A percentile compares a stretch with the other conserved stretches of the same genome.
Evolutionary conservation across 768 basidiomycete genomes (phyloP).

Genomic region (Leccinum boreale): DNA sequence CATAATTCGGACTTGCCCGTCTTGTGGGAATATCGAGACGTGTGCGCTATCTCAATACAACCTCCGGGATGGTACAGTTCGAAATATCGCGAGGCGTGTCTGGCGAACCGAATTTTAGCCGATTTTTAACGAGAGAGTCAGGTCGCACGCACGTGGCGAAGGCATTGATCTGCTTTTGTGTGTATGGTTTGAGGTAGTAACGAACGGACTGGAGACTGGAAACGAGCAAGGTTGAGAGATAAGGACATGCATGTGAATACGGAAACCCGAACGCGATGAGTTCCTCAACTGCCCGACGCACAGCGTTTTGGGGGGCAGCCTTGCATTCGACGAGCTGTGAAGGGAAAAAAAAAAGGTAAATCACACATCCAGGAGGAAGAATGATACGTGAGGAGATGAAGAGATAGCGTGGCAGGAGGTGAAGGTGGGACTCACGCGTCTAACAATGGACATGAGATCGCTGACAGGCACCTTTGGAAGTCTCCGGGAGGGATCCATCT

Average conservation of each 20-base stretch:
- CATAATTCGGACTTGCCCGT: constrained; percentile 90
- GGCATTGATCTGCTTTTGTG: constrained; percentile 84
- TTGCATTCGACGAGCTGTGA: constrained; percentile 59
- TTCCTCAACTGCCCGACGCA: constrained; percentile 73
- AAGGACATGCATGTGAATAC: constrained; percentile 9
- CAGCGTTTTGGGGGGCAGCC: constrained; percentile 51
- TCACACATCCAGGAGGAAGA: constrained; percentile 21
- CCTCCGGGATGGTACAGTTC: constrained; percentile 83
- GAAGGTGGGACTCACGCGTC: constrained; percentile 58
- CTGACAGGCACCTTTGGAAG: constrained; percentile 72
- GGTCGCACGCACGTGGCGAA: constrained; percentile 78
- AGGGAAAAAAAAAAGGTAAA: constrained; percentile 10
- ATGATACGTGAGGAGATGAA: constrained; percentile 22
- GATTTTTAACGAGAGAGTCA: constrained; percentile 24
- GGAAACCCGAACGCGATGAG: constrained; percentile 62
- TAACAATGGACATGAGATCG: constrained; percentile 67
- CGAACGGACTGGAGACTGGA: constrained; percentile 69
- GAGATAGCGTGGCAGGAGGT: constrained; percentile 24
- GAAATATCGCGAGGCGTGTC: constrained; percentile 86
- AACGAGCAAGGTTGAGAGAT: constrained; percentile 15
- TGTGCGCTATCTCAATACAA: constrained; percentile 85
- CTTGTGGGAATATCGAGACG: constrained; percentile 80
- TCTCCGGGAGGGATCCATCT: constrained; percentile 78
- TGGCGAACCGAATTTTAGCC: constrained; percentile 34
- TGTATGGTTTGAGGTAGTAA: constrained; percentile 72